phyloP scores from a whole-genome alignment of 73 alveolate species.

The Paramecium sonneborni region DNA sequence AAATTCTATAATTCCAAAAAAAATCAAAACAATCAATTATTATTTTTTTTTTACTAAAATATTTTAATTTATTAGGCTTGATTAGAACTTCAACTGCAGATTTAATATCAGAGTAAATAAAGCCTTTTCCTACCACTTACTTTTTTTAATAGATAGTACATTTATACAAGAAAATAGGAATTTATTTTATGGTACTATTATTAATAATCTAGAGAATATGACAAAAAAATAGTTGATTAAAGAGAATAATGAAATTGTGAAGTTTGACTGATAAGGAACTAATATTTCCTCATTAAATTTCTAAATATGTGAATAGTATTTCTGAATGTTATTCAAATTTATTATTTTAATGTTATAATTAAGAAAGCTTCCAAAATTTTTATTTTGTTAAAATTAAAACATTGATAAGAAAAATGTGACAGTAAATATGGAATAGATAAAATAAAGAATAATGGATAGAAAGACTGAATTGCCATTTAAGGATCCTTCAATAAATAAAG shows the following conservation, averaged over 20 bases:
- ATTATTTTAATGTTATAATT: background rate
- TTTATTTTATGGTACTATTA: background rate
- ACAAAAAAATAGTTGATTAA: background rate
- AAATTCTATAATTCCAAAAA: background rate
- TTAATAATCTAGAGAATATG: background rate
- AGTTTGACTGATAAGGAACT: no score
- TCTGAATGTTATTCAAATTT: background rate
- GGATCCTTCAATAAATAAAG: constrained; percentile 14
- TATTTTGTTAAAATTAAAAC: constrained; percentile 16
- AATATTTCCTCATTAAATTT: no score
- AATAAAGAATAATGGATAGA: constrained; percentile 3
- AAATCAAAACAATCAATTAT: background rate
- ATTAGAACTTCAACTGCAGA: background rate
- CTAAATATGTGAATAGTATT: no score
- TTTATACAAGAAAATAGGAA: background rate
- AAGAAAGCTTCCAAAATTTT: background rate
- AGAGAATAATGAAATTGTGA: no score
- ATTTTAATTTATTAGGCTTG: background rate
- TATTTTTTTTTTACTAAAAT: background rate
- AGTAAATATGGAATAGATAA: background rate
- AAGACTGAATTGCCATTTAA: constrained; percentile 53
- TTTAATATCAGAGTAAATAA: background rate
- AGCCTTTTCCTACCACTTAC: no score
- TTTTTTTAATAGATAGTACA: background rate
- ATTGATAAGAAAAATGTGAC: constrained; percentile 7